Percentiles rank a stretch among this genome's conserved stretches.
These are phyloP conservation scores for Sphaerulina vaccinii DNA, from an alignment of 2,329 filamentous ascomycete species.

Conservation along the genomic window DNA sequence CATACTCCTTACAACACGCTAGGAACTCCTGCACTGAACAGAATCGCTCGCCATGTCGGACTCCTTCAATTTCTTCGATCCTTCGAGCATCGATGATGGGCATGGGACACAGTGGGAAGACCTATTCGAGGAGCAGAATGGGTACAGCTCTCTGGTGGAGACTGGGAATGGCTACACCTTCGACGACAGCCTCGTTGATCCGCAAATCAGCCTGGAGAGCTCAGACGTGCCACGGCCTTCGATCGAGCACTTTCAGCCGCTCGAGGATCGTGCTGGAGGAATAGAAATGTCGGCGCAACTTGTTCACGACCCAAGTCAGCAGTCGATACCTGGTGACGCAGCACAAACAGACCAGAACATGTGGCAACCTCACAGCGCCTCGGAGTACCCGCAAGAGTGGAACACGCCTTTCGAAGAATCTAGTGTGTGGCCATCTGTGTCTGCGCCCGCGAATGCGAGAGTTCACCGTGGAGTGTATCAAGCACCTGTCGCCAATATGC, in stretches of 20 bases:
- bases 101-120: conserved; percentile 6
- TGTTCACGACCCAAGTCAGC: neutral
- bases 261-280: neutral
- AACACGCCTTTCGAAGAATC: neutral
- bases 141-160: conserved; percentile 6
- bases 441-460: too few species aligned
- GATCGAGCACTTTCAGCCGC: conserved; percentile 7
- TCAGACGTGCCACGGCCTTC: conserved; percentile 1
- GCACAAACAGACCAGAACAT: neutral
- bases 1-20: neutral
- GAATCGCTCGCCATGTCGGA: neutral
- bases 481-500: neutral
- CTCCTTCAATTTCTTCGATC: conserved; percentile 1
- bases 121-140: conserved; percentile 4
- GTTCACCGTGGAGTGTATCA: too few species aligned
- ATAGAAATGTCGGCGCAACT: neutral
- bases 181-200: conserved; percentile 1
- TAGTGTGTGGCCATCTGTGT: neutral
- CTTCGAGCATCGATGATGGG: conserved; percentile 1
- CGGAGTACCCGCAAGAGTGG: neutral
- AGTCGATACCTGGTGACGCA: neutral
- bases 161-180: neutral
- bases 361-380: neutral
- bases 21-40: neutral
- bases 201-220: conserved; percentile 2